phyloP scores from a whole-genome alignment of 73 alveolate genomes.

The Paramecium biaurelia region DNA sequence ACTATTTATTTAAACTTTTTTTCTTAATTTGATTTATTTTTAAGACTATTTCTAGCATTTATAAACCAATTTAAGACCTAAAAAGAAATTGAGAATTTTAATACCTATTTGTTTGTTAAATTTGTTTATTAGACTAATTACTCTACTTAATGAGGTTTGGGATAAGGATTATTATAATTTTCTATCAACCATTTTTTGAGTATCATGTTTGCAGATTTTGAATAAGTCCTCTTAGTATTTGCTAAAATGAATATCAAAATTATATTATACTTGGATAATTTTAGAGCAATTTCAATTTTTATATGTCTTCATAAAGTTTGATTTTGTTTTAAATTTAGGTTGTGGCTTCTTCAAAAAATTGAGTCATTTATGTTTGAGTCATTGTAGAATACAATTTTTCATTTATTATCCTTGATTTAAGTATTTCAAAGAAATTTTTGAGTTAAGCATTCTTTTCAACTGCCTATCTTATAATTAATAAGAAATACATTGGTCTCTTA shows the following conservation, averaged over 20 bases:
- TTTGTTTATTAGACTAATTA: background rate
- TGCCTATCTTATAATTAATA: background rate
- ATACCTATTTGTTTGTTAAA: constrained; percentile 21
- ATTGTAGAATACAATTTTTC: background rate
- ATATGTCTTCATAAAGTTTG: constrained; percentile 36
- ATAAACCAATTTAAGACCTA: constrained; percentile 45
- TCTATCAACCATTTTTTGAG: constrained; percentile 45
- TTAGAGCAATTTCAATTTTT: background rate
- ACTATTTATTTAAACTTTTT: background rate
- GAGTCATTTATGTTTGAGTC: background rate
- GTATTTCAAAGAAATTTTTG: background rate
- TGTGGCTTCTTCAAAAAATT: constrained; percentile 45
- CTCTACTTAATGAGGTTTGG: background rate
- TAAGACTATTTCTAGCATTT: constrained; percentile 45
- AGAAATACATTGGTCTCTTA: background rate
- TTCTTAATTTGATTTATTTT: constrained; percentile 2
- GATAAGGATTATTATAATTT: constrained; percentile 17
- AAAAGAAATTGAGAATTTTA: background rate
- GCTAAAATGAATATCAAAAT: background rate
- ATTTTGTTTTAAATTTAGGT: constrained; percentile 3
- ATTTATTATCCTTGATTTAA: background rate
- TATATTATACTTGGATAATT: constrained; percentile 6
- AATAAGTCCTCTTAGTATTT: constrained; percentile 28
- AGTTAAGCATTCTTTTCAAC: background rate
- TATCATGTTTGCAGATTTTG: constrained; percentile 5